Percentiles rank a stretch among this genome's conserved stretches.
Conservation (phyloP, 192 early-diverging fungal genomes). For the Haplosporangium gracile region DNA sequence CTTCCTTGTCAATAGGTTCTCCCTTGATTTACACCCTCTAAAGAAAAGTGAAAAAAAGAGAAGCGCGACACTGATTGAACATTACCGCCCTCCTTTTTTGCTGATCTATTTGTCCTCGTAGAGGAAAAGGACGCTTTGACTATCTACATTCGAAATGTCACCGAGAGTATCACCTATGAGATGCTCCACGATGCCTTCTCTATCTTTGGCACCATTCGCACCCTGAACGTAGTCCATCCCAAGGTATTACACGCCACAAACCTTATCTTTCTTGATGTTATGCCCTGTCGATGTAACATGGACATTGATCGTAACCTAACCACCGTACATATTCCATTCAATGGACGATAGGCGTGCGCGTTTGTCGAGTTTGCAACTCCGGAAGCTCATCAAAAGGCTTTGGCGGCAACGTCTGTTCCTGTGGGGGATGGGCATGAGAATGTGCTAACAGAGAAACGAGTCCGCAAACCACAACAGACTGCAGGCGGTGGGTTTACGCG, state of each 20-base stretch:
- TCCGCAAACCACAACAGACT: slow-evolving; percentile 27
- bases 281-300: too few species aligned
- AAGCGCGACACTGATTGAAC: neutral
- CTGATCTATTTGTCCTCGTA: neutral
- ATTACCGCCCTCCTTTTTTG: neutral
- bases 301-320: neutral
- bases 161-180: slow-evolving; percentile 41
- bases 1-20: neutral
- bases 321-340: neutral
- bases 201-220: slow-evolving; percentile 52
- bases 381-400: slow-evolving; percentile 52
- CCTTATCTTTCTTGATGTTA: too few species aligned
- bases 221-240: slow-evolving; percentile 34
- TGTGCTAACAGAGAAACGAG: slow-evolving; percentile 45
- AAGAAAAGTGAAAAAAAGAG: neutral
- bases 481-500: slow-evolving; percentile 10
- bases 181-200: slow-evolving; percentile 57
- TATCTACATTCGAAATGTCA: slow-evolving; percentile 58
- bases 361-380: slow-evolving; percentile 55
- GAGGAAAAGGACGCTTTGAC: slow-evolving; percentile 46
- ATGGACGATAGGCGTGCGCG: slow-evolving; percentile 31
- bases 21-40: neutral
- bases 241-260: slow-evolving; percentile 8
- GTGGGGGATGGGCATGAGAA: slow-evolving; percentile 41
- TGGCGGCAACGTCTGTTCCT: slow-evolving; percentile 45